Conservation (phyloP, 331 rosid species). For the Acacia concinna region DNA sequence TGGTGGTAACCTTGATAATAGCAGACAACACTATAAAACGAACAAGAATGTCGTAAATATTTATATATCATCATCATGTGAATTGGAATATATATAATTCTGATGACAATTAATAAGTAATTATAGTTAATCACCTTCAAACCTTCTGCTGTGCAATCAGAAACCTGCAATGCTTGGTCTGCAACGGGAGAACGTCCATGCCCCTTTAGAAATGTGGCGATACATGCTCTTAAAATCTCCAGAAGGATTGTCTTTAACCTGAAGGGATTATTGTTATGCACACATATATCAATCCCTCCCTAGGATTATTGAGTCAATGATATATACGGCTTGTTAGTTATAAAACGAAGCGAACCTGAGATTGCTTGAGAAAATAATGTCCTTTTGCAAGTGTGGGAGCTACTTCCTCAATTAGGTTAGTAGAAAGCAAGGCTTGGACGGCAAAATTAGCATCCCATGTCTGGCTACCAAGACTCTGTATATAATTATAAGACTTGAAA, state of each 20-base stretch:
- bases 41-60: neutral
- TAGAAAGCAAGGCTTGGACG: slow-evolving; percentile 50
- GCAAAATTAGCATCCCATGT: slow-evolving; percentile 46
- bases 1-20: neutral
- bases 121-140: neutral
- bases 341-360: slow-evolving; percentile 35
- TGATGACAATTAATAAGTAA: neutral
- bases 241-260: neutral
- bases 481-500: neutral
- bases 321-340: too few species aligned
- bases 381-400: slow-evolving; percentile 35
- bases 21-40: neutral
- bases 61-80: neutral
- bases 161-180: neutral
- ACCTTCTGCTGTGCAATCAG: neutral
- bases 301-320: neutral
- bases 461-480: slow-evolving; percentile 51
- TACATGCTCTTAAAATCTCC: neutral
- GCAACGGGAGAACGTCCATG: neutral
- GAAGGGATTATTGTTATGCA: neutral
- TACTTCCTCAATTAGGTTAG: slow-evolving; percentile 38
- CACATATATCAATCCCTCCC: neutral
- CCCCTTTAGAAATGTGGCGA: neutral
- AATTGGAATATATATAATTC: neutral
- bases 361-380: slow-evolving; percentile 48